Evolutionary conservation across 2,329 filamentous ascomycete genomes (phyloP), one percentile per base, ranked within the genome.

Genomic region (Paracamarosporium sp.): DNA sequence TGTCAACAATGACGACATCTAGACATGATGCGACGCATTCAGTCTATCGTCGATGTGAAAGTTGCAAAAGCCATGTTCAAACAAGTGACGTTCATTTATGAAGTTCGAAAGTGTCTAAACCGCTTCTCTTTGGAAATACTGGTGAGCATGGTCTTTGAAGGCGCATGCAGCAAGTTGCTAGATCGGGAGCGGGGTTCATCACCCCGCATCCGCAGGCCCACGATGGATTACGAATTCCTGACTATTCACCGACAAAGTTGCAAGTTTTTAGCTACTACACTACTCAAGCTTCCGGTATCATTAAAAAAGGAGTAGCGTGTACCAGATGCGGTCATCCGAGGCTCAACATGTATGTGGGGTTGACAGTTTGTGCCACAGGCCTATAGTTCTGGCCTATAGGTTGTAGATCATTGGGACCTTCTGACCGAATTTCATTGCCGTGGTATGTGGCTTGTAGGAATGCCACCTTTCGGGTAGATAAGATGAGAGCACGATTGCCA

Each of bases 321-420:
- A 13, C 30, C 48, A 38, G 5, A 54, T 36, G 45, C 45, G 20
- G 56, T 33, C 55, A 44, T 41, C 45, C 38, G 53, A 46, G 46
- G 53, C 55, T 66, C 64, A 59, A 63, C 60, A 24, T 43, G 20
- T 30, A 50, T 67, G 70, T 71, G 68, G 70, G 69, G 67, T 69
- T 66, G 55, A 54, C 53, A 55, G 50, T 4, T 48, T 30, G 38
- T 22, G 44, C 43, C 27, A 33, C 50, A 51, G 44, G 46, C 53
- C 53, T 22, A 53, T 41, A 20, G 13, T 12, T 28, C 45, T 31
- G 17, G 13, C 28, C 36, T 17, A 45, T 45, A 35, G 17, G 20
- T 45, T 51, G 28, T 54, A 38, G 28, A 35, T 53, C 52, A 28
- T 51, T 50, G 40, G 33, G 55, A 56, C 62, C 62, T 52, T 52